Percentiles rank a stretch among this genome's conserved stretches.
These are phyloP conservation scores for Sarcomyxa edulis DNA, from an alignment of 768 basidiomycete genomes.

Conservation along the genomic window DNA sequence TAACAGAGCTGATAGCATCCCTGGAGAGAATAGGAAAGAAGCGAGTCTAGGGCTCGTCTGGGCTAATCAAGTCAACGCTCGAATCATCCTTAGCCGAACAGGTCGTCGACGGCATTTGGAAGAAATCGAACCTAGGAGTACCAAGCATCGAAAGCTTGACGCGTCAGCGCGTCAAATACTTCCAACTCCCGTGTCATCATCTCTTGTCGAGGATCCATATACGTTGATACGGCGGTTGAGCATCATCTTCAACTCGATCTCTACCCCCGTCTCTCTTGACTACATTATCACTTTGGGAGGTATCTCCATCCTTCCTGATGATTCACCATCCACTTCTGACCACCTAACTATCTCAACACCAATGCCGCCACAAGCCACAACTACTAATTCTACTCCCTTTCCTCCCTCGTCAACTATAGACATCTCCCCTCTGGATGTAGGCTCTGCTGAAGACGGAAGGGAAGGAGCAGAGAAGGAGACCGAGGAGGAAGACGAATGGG, in stretches of 20 bases:
- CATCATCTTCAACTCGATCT: conserved; percentile 72
- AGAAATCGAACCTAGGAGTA: conserved; percentile 17
- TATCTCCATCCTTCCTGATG: conserved; percentile 29
- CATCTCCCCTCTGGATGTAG: conserved; percentile 30
- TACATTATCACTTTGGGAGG: conserved; percentile 68
- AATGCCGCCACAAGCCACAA: conserved; percentile 9
- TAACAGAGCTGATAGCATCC: conserved; percentile 51
- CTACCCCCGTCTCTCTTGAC: conserved; percentile 56
- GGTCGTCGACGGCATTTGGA: conserved; percentile 56
- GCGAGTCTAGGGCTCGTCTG: conserved; percentile 85
- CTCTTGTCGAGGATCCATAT: conserved; percentile 31
- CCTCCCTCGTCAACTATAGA: conserved; percentile 7
- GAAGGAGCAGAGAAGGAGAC: conserved; percentile 13
- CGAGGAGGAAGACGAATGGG: conserved; percentile 41
- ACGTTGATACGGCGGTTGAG: conserved; percentile 66
- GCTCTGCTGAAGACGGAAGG: conserved; percentile 22
- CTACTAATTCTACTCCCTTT: conserved; percentile 3
- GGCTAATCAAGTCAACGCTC: conserved; percentile 88
- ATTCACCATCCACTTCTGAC: conserved; percentile 5
- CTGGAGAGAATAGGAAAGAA: conserved; percentile 64
- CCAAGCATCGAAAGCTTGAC: conserved; percentile 23
- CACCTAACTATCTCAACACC: neutral
- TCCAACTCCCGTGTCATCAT: neutral
- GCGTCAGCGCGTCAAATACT: neutral
- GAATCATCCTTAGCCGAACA: conserved; percentile 81